Evolutionary conservation across 2,329 filamentous ascomycete species (phyloP).

Genomic region (Venturia asperata): DNA sequence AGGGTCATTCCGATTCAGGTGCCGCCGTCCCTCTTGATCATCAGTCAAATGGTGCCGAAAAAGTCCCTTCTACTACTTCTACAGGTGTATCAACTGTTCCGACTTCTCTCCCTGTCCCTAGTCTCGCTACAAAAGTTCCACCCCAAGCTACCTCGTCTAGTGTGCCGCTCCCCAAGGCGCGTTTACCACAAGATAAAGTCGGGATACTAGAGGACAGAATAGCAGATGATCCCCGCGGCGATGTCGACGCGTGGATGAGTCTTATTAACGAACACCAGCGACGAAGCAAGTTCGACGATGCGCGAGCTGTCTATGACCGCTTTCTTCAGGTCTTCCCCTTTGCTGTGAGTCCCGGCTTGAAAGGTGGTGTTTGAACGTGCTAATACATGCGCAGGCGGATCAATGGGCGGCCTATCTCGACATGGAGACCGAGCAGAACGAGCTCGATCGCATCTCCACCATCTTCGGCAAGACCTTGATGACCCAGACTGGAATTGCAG

Average conservation of each 20-base stretch:
- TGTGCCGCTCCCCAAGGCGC: constrained; percentile 38
- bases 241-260: constrained; percentile 83
- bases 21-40: constrained; percentile 42
- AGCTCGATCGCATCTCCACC: constrained; percentile 70
- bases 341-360: constrained; percentile 56
- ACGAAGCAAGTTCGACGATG: constrained; percentile 74
- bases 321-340: constrained; percentile 86
- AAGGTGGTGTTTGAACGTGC: constrained; percentile 16
- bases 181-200: constrained; percentile 64
- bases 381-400: constrained; percentile 58
- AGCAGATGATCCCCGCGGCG: constrained; percentile 84
- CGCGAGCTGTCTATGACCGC: constrained; percentile 71
- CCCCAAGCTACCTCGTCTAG: constrained; percentile 34
- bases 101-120: constrained; percentile 26
- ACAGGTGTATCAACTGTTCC: constrained; percentile 26
- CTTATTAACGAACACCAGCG: constrained; percentile 79
- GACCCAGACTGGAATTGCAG: constrained; percentile 69
- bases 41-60: constrained; percentile 27
- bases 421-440: constrained; percentile 82
- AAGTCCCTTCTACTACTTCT: constrained; percentile 21
- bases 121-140: constrained; percentile 27
- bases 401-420: constrained; percentile 84
- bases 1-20: constrained; percentile 45
- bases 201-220: constrained; percentile 84
- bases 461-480: constrained; percentile 78